Percentiles rank a stretch among this genome's conserved stretches.
Evolutionary conservation across 2,329 filamentous ascomycete genomes (phyloP).

Genomic region (Trichoderma atrobrunneum): DNA sequence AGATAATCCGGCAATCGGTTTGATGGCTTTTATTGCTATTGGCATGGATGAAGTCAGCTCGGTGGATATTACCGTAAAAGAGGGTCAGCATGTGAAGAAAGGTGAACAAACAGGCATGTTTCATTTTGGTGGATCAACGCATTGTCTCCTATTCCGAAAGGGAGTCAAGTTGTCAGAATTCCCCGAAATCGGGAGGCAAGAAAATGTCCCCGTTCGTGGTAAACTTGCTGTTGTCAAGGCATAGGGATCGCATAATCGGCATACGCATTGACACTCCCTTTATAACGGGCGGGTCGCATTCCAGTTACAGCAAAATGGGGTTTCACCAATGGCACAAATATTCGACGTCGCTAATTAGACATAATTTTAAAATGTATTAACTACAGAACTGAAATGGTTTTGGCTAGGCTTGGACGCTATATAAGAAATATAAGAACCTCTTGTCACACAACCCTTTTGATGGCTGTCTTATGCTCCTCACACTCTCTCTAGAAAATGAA

Average conservation of each 20-base stretch:
- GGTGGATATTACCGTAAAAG: constrained; percentile 66
- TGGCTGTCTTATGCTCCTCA: constrained; percentile 34
- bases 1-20: constrained; percentile 62
- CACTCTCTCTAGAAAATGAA: constrained; percentile 51
- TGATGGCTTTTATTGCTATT: constrained; percentile 68
- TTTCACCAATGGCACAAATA: not conserved
- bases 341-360: not conserved
- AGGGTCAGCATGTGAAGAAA: constrained; percentile 64
- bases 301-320: not conserved
- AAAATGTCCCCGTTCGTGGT: constrained; percentile 41
- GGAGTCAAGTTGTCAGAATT: constrained; percentile 48
- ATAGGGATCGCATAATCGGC: not conserved
- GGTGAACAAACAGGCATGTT: constrained; percentile 76
- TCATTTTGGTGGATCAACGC: constrained; percentile 72
- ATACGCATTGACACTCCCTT: not conserved
- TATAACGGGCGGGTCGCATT: not conserved
- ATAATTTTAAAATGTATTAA: not conserved
- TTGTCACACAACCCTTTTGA: not conserved
- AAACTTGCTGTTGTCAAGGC: constrained; percentile 34
- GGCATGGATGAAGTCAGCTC: constrained; percentile 77
- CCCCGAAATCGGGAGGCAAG: constrained; percentile 34
- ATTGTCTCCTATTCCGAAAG: constrained; percentile 65
- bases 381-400: not conserved
- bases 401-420: not conserved
- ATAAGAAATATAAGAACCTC: not conserved